phyloP scores from a whole-genome alignment of 2,329 filamentous ascomycete species.

The Amauroascus verrucosus region DNA sequence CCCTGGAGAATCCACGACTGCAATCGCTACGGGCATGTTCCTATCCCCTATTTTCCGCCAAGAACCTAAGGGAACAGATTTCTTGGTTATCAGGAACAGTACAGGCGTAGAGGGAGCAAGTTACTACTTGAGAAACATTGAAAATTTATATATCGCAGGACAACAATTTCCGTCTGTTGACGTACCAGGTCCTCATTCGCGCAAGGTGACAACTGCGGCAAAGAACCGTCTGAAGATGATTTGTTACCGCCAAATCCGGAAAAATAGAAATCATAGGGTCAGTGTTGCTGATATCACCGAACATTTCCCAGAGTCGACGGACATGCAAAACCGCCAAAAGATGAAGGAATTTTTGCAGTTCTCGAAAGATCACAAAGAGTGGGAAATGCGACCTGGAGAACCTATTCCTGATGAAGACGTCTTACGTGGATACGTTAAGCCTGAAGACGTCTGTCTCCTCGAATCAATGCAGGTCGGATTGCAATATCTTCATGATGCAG shows the following conservation, averaged over 20 bases:
- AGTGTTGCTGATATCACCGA: slow-evolving; percentile 77
- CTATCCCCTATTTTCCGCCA: slow-evolving; percentile 90
- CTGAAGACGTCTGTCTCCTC: slow-evolving; percentile 86
- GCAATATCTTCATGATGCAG: slow-evolving; percentile 81
- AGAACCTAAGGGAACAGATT: slow-evolving; percentile 65
- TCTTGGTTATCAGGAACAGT: slow-evolving; percentile 71
- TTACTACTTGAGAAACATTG: slow-evolving; percentile 80
- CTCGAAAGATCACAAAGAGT: slow-evolving; percentile 76
- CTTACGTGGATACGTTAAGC: slow-evolving; percentile 80
- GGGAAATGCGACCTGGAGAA: slow-evolving; percentile 66
- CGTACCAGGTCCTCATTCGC: slow-evolving; percentile 83
- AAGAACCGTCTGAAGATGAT: slow-evolving; percentile 97
- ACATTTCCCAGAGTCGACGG: slow-evolving; percentile 84
- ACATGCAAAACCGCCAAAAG: slow-evolving; percentile 92
- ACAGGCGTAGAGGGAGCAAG: slow-evolving; percentile 67
- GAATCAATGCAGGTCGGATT: slow-evolving; percentile 95
- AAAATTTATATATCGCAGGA: slow-evolving; percentile 82
- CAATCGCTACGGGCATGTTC: slow-evolving; percentile 91
- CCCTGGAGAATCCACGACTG: slow-evolving; percentile 78
- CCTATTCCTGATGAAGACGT: slow-evolving; percentile 67
- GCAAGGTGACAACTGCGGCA: slow-evolving; percentile 91
- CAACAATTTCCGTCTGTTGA: slow-evolving; percentile 88
- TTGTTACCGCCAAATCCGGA: slow-evolving; percentile 75
- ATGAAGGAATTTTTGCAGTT: slow-evolving; percentile 94
- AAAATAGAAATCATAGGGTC: slow-evolving; percentile 58